Evolutionary conservation across 352 stramenopile genomes (phyloP), one percentile per base, ranked within the genome.

Genomic region (Elongisporangium prolatum): DNA sequence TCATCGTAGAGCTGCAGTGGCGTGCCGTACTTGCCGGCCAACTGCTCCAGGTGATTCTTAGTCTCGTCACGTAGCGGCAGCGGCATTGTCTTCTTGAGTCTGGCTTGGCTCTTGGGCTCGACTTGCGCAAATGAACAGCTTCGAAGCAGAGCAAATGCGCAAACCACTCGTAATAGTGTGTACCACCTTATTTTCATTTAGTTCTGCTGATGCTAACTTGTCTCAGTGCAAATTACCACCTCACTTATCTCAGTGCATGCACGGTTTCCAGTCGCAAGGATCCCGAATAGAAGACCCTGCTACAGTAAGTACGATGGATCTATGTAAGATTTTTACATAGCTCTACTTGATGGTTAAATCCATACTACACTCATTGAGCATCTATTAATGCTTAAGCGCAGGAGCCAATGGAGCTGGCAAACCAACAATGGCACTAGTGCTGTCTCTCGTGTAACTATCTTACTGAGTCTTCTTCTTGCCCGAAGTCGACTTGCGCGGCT

Each of bases 1-100:
- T 93, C 88, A 63, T 95, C 84, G 69, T 96, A 96, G 56, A 96
- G 60, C 79, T 96, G 88, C 68, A 95, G 75, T 49, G 88, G 88
- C 21, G 88, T 96, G 63, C 79, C 88, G 61, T 91, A 94, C 21
- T 71, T 86, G 24, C 71, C 74, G 44, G 75, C 76, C 16, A 96
- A 80, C 57, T 74, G 53, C 63, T 92, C 82, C 24, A 96, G 79
- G 37, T 71, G 65, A 60, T 79, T 48, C 50, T 77, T 54, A 7
- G 75, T 66, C 60, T 64, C 65, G 10, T 65, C 61, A 16, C 67
- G 77, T 24, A 87, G 71, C 28, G 77, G 73, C 44, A 89, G 58
- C 65, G 79, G 79, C 79, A 89, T 89, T 9, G 48, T 56, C 52
- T 21, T 14, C 14, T n/a, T 10, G 24, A 25, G 48, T 18, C 40